Evolutionary conservation across 345 rosid species (phyloP), one percentile per base, ranked within the genome.

Genomic region (Rubroshorea leprosula): DNA sequence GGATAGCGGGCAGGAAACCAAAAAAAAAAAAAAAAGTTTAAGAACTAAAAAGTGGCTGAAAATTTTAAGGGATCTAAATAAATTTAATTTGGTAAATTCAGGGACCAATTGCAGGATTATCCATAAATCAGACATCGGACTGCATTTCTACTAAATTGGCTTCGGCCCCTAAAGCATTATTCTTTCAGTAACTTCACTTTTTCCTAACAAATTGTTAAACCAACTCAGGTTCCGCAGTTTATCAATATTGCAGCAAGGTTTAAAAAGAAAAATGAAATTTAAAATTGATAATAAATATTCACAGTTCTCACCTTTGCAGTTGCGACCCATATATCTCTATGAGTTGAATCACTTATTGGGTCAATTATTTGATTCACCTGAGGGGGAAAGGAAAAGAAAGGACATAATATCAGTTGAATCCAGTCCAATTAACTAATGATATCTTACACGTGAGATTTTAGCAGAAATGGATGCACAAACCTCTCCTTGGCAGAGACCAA

Each of bases 331-430:
- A 80, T 61, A 35, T 85, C 89, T 74, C 73, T 93, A 74, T 85
- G 89, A 57, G 95, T 87, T 55, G 99, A 76, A 73, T 93, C 95
- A 62, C 81, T 69, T 45, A 90, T 78, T 0, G 99, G 97, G 63
- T 93, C 99, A 6, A 82, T 56, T 58, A 93, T 77, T 74, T 70
- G 83, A 53, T 80, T 70, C 38, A 79, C 72, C 99, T 93, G 76
- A 58, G 19, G 44, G 31, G 23, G 41, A 65, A 61, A 56, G n/a
- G 49, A 47, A 63, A 18, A 73, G 47, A 44, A 14, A 44, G 18
- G 4, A 44, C 5, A 44, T 15, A 59, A 59, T 20, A 21, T 49
- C 13, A 41, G 1, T 24, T 9, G 46, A 25, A 23, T 57, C 24
- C 11, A 24, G 17, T 24, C 23, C 31, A 44, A 22, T 17, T 44